Percentiles rank a stretch among this genome's conserved stretches.
phyloP scores from a whole-genome alignment of 176 grass and related monocot genomes.

The bread wheat (Triticum aestivum) region DNA sequence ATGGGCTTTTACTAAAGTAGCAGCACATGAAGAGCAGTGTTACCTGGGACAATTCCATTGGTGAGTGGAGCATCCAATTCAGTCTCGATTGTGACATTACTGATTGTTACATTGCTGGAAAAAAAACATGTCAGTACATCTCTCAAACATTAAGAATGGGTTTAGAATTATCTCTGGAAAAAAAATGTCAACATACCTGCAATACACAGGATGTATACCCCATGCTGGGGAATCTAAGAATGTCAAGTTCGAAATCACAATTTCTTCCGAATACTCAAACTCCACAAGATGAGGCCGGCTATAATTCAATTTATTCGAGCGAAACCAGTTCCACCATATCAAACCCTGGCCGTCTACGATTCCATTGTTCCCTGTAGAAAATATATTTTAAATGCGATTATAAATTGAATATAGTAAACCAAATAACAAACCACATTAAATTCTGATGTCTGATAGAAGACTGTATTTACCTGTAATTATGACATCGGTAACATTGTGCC shows the following conservation, averaged over 20 bases:
- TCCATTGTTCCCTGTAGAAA: slow-evolving; percentile 60
- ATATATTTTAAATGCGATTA: background rate
- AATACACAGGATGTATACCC: slow-evolving; percentile 86
- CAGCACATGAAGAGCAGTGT: background rate
- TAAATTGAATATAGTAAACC: background rate
- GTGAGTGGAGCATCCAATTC: slow-evolving; percentile 65
- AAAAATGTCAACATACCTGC: slow-evolving; percentile 45
- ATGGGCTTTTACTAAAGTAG: slow-evolving; percentile 3
- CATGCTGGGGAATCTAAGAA: slow-evolving; percentile 84
- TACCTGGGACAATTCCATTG: slow-evolving; percentile 88
- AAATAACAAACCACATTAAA: background rate
- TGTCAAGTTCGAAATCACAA: slow-evolving; percentile 68
- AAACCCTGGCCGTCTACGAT: slow-evolving; percentile 75
- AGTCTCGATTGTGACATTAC: slow-evolving; percentile 55
- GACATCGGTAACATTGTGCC: slow-evolving; percentile 65
- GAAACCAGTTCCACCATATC: slow-evolving; percentile 88
- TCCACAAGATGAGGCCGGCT: slow-evolving; percentile 93
- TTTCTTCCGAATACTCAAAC: slow-evolving; percentile 62
- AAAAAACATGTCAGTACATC: slow-evolving; percentile 1
- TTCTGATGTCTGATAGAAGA: background rate
- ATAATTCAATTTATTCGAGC: slow-evolving; percentile 61
- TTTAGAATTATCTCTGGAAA: background rate
- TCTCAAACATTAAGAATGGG: slow-evolving; percentile 19
- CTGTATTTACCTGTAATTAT: slow-evolving; percentile 68
- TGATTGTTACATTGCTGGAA: slow-evolving; percentile 63